Conservation (phyloP, 2,329 filamentous ascomycete species). For the Emmonsiellopsis sp. region DNA sequence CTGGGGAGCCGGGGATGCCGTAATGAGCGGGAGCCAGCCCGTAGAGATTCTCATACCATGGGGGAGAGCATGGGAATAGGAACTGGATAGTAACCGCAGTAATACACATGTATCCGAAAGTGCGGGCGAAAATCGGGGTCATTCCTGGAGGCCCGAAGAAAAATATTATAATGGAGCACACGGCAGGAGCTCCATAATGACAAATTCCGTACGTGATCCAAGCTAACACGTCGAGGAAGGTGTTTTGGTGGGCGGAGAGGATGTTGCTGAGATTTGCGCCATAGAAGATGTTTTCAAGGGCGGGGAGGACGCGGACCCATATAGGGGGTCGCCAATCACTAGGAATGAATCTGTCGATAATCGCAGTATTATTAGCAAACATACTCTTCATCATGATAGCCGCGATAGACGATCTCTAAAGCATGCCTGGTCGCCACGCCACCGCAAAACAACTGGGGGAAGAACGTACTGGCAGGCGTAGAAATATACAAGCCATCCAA, state of each 20-base stretch:
- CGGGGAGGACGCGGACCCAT: conserved; percentile 89
- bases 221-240: conserved; percentile 74
- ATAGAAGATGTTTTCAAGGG: conserved; percentile 92
- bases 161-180: conserved; percentile 73
- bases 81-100: conserved; percentile 81
- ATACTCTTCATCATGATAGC: background rate
- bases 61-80: conserved; percentile 84
- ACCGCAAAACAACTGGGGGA: background rate
- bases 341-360: conserved; percentile 64
- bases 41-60: conserved; percentile 94
- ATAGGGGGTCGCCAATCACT: conserved; percentile 83
- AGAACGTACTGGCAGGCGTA: conserved; percentile 78
- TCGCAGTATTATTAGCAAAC: background rate
- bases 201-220: conserved; percentile 90
- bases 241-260: conserved; percentile 78
- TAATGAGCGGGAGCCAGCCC: conserved; percentile 87
- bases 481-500: conserved; percentile 83
- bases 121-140: conserved; percentile 71
- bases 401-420: background rate
- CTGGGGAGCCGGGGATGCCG: conserved; percentile 80
- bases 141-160: conserved; percentile 81
- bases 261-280: conserved; percentile 95
- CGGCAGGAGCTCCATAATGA: conserved; percentile 77
- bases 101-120: conserved; percentile 89
- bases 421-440: too few species aligned